Conservation (phyloP, 345 rosid genomes). For the Populus deltoides region DNA sequence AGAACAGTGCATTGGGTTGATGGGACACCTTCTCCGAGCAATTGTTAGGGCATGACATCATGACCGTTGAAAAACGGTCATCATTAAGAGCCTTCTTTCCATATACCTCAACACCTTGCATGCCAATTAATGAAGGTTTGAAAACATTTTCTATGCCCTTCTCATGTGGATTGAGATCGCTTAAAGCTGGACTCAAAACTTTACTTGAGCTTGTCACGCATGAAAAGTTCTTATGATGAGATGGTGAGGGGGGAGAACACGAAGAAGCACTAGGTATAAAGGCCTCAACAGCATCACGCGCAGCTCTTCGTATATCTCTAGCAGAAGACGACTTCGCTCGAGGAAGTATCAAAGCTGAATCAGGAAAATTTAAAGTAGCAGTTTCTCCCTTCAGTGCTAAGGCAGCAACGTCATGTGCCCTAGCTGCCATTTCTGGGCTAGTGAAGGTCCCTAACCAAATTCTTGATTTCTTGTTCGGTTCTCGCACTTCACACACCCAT, state of each 20-base stretch:
- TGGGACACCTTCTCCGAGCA: not conserved
- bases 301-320: constrained; percentile 23
- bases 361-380: constrained; percentile 24
- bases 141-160: not conserved
- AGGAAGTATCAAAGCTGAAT: constrained; percentile 9
- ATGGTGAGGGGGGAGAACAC: not conserved
- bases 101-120: too few relatives aligned
- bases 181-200: not conserved
- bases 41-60: not conserved
- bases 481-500: constrained; percentile 33
- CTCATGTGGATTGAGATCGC: not conserved
- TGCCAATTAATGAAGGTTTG: not conserved
- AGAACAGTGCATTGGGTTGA: not conserved
- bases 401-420: constrained; percentile 39
- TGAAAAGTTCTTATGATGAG: not conserved
- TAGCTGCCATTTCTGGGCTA: constrained; percentile 33
- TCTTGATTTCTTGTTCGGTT: constrained; percentile 20
- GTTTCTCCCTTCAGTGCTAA: constrained; percentile 20
- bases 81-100: not conserved
- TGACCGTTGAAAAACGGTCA: not conserved
- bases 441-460: constrained; percentile 32
- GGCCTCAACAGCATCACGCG: constrained; percentile 15
- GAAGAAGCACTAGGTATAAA: not conserved
- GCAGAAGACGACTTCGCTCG: constrained; percentile 10
- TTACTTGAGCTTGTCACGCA: not conserved